Evolutionary conservation across 2,329 filamentous ascomycete genomes (phyloP), one percentile per base, ranked within the genome.

Genomic region (Colletotrichum costaricense): DNA sequence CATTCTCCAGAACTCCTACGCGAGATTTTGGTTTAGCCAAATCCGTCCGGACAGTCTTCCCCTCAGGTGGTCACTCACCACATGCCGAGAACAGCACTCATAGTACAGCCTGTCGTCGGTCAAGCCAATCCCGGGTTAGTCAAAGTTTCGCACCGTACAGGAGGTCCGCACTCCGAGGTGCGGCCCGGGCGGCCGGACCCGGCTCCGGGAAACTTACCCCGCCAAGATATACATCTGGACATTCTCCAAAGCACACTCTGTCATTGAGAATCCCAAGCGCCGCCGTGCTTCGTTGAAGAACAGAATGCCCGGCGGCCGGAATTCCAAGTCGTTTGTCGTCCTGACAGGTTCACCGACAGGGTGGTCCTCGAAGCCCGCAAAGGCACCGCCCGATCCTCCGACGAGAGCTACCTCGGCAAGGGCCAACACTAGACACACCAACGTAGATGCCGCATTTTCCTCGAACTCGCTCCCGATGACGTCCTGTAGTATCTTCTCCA

Each of bases 211-310:
- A 26, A 66, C 84, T 78, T 79, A 89, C 87, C 88, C 88, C 70
- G 88, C 85, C 33, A 92, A 81, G 7, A 89, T 83, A 76, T 88
- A 86, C 58, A 90, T 86, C 76, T 92, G 90, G 8, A 91, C 84
- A 72, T 88, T 90, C 75, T 91, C 89, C 30, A 92, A 79, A 63
- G 85, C 89, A 76, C 86, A 89, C 28, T 89, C 86, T 2, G 87
- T 87, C 66, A 88, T 77, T 11, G 87, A 84, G 77, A 91, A 91
- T 0, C 90, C 90, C 77, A 91, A 84, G n/a, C 89, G 84, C 71
- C 86, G 86, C 63, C 90, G 84, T 19, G 89, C 90, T 79, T 92
- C 90, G 74, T 92, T 92, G 80, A 92, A 92, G 46, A 91, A 84
- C 1, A 84, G 84, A 3, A 92, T 78, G 0, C 90, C 90, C 0